Percentiles rank a stretch among this genome's conserved stretches.
These are phyloP conservation scores for Termitomyces sp. DNA, from an alignment of 1,284 basidiomycete genomes.

Conservation along the genomic window DNA sequence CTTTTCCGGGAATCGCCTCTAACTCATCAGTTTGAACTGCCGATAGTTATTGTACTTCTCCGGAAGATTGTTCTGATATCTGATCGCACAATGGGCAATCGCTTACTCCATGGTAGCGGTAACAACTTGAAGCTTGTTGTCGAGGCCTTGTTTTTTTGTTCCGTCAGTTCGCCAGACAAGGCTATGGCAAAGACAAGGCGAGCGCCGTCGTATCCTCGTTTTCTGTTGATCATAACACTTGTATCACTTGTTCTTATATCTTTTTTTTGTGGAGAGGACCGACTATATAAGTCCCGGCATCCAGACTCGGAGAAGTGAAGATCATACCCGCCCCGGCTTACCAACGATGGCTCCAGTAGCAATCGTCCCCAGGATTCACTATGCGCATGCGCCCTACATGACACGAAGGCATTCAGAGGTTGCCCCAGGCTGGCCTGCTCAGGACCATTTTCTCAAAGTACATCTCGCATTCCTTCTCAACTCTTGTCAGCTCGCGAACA, in stretches of 20 bases:
- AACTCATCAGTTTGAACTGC: not conserved
- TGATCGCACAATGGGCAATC: slow-evolving; percentile 4
- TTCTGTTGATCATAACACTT: slow-evolving; percentile 11
- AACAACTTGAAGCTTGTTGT: slow-evolving; percentile 11
- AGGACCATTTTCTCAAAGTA: slow-evolving; percentile 18
- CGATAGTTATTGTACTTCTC: slow-evolving; percentile 1
- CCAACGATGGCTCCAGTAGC: slow-evolving; percentile 8
- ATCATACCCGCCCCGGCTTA: not conserved
- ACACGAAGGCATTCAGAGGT: slow-evolving; percentile 6
- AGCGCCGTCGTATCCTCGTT: slow-evolving; percentile 8
- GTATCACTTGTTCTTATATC: slow-evolving; percentile 14
- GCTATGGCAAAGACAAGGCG: slow-evolving; percentile 12
- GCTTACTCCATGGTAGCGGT: not conserved
- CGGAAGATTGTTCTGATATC: not conserved
- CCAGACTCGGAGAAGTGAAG: not conserved
- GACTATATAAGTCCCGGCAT: slow-evolving; percentile 10
- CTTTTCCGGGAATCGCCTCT: not conserved
- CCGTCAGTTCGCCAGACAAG: slow-evolving; percentile 1
- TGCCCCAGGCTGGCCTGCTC: not conserved
- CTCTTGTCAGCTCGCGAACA: slow-evolving; percentile 21
- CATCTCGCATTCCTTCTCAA: slow-evolving; percentile 27
- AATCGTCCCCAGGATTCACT: slow-evolving; percentile 4
- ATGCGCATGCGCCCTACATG: slow-evolving; percentile 1
- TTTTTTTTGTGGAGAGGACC: slow-evolving; percentile 7
- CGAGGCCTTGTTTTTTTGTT: slow-evolving; percentile 15